These are phyloP conservation scores for Bothriochloa decipiens DNA, from an alignment of 176 grass and related monocot genomes.

Conservation along the genomic window DNA sequence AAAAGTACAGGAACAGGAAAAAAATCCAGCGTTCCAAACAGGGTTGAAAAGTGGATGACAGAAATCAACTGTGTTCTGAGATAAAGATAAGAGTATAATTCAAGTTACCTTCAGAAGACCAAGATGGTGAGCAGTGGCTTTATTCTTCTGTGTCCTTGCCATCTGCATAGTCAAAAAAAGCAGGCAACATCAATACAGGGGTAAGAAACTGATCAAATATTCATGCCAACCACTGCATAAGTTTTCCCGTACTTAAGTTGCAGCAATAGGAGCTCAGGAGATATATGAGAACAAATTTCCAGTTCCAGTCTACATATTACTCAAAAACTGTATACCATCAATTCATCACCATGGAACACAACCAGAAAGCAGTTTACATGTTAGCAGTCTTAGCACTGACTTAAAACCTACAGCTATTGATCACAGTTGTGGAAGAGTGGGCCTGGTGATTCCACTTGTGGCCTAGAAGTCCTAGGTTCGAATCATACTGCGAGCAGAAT, in stretches of 20 bases:
- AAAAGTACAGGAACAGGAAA: too few relatives aligned
- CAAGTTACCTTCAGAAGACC: slow-evolving; percentile 81
- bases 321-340: slow-evolving; percentile 11
- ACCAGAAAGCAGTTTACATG: neutral
- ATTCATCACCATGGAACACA: slow-evolving; percentile 6
- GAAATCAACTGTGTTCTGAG: neutral
- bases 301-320: neutral
- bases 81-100: neutral
- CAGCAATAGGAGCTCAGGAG: neutral
- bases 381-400: neutral
- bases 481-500: neutral
- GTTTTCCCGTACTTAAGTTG: neutral
- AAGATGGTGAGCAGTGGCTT: slow-evolving; percentile 98
- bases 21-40: too few relatives aligned
- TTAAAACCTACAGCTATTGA: neutral
- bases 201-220: neutral
- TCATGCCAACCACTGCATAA: neutral
- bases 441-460: neutral
- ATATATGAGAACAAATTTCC: neutral
- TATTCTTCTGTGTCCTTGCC: slow-evolving; percentile 94
- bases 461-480: neutral
- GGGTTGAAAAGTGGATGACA: neutral
- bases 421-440: neutral
- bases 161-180: slow-evolving; percentile 53
- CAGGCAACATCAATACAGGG: too few relatives aligned